phyloP scores from a whole-genome alignment of 2,329 filamentous ascomycete genomes.

The Colletotrichum zoysiae region DNA sequence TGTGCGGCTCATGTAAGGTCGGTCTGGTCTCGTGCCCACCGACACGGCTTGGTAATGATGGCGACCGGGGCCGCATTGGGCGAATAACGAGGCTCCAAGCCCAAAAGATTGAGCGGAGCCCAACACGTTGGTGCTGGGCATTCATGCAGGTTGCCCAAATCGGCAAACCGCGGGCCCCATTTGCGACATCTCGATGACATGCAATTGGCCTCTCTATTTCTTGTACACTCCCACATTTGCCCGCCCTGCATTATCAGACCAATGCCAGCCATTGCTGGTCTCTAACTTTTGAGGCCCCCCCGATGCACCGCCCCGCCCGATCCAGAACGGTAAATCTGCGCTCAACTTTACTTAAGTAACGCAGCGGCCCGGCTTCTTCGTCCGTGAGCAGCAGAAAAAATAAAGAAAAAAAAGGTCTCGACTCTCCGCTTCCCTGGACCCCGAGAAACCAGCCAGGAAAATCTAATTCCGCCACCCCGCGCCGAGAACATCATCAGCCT shows the following conservation, averaged over 20 bases:
- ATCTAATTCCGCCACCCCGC: slow-evolving; percentile 18
- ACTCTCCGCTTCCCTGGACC: slow-evolving; percentile 19
- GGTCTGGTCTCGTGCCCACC: slow-evolving; percentile 27
- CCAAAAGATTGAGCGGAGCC: slow-evolving; percentile 28
- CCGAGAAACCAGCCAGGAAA: slow-evolving; percentile 22
- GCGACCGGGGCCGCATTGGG: slow-evolving; percentile 12
- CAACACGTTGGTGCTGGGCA: slow-evolving; percentile 41
- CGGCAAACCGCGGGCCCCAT: slow-evolving; percentile 16
- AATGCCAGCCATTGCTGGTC: slow-evolving; percentile 23
- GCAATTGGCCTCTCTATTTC: slow-evolving; percentile 24
- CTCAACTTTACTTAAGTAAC: slow-evolving; percentile 37
- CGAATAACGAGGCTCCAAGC: slow-evolving; percentile 27
- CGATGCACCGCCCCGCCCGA: slow-evolving; percentile 36
- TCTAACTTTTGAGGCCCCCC: slow-evolving; percentile 41
- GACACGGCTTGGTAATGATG: slow-evolving; percentile 20
- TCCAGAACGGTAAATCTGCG: slow-evolving; percentile 15
- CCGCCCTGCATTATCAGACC: slow-evolving; percentile 27
- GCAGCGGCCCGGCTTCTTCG: slow-evolving; percentile 33
- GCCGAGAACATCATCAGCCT: slow-evolving; percentile 24
- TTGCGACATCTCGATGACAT: slow-evolving; percentile 4
- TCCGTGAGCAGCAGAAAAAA: slow-evolving; percentile 8
- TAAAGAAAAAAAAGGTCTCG: slow-evolving; percentile 2
- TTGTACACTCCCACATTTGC: not conserved
- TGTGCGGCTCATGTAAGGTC: slow-evolving; percentile 8
- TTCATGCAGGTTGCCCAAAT: slow-evolving; percentile 39